Evolutionary conservation across 257 asterid species (phyloP).

Genomic region (Solanum ahanhuiri): DNA sequence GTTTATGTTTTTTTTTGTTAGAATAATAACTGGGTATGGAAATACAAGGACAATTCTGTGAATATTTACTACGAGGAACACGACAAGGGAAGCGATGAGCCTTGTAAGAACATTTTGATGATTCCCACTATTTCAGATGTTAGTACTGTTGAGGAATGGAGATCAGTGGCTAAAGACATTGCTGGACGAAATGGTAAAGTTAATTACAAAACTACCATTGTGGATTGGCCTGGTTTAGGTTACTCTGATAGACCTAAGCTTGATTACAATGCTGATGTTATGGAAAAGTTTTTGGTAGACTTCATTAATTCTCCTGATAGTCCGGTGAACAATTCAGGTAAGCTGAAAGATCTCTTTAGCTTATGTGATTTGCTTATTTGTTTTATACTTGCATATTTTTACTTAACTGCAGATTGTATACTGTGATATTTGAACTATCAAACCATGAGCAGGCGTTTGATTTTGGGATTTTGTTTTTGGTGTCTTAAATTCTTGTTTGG

Average conservation of each 20-base stretch:
- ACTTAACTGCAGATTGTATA: not conserved
- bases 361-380: not conserved
- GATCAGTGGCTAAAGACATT: constrained; percentile 68
- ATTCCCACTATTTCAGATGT: constrained; percentile 94
- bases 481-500: not conserved
- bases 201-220: constrained; percentile 62
- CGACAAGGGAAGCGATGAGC: constrained; percentile 27
- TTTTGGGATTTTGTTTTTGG: not conserved
- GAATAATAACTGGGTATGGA: constrained; percentile 59
- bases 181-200: constrained; percentile 31
- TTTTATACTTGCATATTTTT: not conserved
- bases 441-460: not conserved
- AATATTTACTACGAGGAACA: constrained; percentile 60
- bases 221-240: constrained; percentile 98
- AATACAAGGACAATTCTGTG: constrained; percentile 49
- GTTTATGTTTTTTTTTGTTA: not conserved
- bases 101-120: constrained; percentile 54
- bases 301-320: constrained; percentile 55
- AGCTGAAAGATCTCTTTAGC: not conserved
- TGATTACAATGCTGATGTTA: constrained; percentile 69
- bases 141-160: constrained; percentile 95
- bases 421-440: not conserved
- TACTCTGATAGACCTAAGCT: constrained; percentile 84
- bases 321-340: constrained; percentile 52
- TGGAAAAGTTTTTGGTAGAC: constrained; percentile 85